Base-by-base conservation (phyloP, 2,329 filamentous ascomycete species). In the Fusarium neocosmosporiellum region DNA sequence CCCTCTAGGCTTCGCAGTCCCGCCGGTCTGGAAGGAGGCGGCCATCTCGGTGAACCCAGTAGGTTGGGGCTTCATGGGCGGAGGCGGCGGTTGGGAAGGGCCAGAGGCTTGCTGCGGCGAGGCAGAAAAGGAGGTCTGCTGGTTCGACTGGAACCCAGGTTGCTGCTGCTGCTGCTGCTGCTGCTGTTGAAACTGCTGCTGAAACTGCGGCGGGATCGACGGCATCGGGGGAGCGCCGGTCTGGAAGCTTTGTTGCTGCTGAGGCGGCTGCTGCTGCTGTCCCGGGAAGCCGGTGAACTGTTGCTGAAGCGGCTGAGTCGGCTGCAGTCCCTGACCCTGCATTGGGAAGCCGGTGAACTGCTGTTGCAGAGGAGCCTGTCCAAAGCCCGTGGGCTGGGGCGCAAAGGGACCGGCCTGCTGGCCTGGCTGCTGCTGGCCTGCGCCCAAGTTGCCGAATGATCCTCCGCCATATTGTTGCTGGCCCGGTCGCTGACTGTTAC, bases 401-500 rank as follows among this genome's bases (percentile, higher is more conserved):
- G 86, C 86, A 79, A 90, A 90, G 62, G 87, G 85, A 69, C 85
- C 83, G 59, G 84, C 86, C 75, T 89, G 88, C 77, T 88, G 88
- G 29, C 71, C 73, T 81, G 84, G 74, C 69, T 84, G 85, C 70
- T 86, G 85, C 70, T 84, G 84, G 67, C 83, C 83, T 63, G 79
- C 76, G n/a, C 81, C 82, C 73, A 83, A 78, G 59, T 74, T 80
- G 71, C 69, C 81, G 81, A 79, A 88, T 87, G 70, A 87, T 84
- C 79, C 84, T 82, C 75, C 86, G 53, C 78, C 80, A 77, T 80
- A 81, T 66, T 83, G 90, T 59, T 82, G 87, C 73, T 89, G 75
- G 20, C 61, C 90, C 58, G 93, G 93, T 69, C 91, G 93, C 81
- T 92, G 90, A 86, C 88, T 92, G 81, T 92, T 94, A 82, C 88